Conservation (phyloP, 805 yeast genomes). For the Clavispora phyllophila region DNA sequence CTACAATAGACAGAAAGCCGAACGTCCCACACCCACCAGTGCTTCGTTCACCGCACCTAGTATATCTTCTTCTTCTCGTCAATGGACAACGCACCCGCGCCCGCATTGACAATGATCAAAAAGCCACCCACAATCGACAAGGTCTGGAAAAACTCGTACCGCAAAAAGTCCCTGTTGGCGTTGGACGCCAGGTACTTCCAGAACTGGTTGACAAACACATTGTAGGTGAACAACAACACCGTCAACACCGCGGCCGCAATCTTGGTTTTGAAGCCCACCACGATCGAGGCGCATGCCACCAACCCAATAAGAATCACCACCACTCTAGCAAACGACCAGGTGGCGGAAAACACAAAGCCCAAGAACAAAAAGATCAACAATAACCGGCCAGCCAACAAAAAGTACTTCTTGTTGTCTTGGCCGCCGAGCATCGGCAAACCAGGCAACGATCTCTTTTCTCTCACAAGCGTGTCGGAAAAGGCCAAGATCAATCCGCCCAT, state of each 20-base stretch:
- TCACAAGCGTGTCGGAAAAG: slow-evolving; percentile 77
- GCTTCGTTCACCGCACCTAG: too few relatives aligned
- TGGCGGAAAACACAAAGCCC: slow-evolving; percentile 74
- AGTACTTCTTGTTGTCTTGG: slow-evolving; percentile 73
- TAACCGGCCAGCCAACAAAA: slow-evolving; percentile 82
- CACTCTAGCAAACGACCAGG: slow-evolving; percentile 64
- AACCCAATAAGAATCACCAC: slow-evolving; percentile 67
- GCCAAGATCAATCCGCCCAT: slow-evolving; percentile 90
- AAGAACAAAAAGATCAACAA: slow-evolving; percentile 78
- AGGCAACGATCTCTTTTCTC: slow-evolving; percentile 66
- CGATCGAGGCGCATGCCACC: slow-evolving; percentile 67
- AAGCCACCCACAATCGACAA: slow-evolving; percentile 93
- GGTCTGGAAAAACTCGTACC: slow-evolving; percentile 93
- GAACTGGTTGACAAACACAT: slow-evolving; percentile 77
- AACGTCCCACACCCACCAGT: too few relatives aligned
- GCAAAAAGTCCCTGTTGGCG: slow-evolving; percentile 79
- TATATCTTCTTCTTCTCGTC: slow-evolving; percentile 95
- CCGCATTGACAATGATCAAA: slow-evolving; percentile 84
- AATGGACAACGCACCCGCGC: slow-evolving; percentile 90
- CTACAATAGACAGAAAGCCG: too few relatives aligned
- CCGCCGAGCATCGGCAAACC: slow-evolving; percentile 71
- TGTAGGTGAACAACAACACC: slow-evolving; percentile 66
- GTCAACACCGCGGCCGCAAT: slow-evolving; percentile 73
- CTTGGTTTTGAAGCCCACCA: slow-evolving; percentile 89
- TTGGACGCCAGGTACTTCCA: slow-evolving; percentile 73